Base-by-base conservation (phyloP, 2,329 filamentous ascomycete genomes). In the Purpureocillium lavendulum region DNA sequence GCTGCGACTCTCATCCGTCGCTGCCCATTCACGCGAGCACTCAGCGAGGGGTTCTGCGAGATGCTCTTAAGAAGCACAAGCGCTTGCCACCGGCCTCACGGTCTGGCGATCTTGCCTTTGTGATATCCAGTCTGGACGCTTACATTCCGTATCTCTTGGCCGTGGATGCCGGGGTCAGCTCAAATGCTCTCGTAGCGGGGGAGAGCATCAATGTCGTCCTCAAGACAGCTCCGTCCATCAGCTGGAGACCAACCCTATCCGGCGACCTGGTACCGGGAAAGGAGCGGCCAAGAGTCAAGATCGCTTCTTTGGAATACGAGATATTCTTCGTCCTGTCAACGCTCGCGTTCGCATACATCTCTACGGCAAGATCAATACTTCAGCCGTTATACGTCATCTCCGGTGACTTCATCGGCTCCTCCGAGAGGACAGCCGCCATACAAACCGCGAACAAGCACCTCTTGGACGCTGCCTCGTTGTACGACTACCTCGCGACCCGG, bases 11-110 rank as follows among this genome's bases (percentile, higher is more conserved):
- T 3, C 90, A 97, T 61, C 90, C 92, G 4, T 95, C 90, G 1
- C 73, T 98, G 32, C 87, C 88, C 17, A 76, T 90, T 51, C 76
- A 77, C 40, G 82, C 87, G 16, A 89, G 88, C 49, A 90, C 86
- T 8, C 80, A 87, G 55, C 86, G 92, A 44, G 84, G 85, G 50
- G 77, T 94, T 14, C 73, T 96, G 38, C 81, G 87, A 52, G 81
- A 90, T 60, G 76, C 80, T 3, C 72, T 98, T 44, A 97, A 97
- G 65, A 80, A 80, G 51, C 82, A 96, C 70, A 97, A 95, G 62
- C 80, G 87, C 38, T 75, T 95, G n/a, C 73, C 85, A 4, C 71
- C 83, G 8, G 58, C 75, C 9, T 80, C 84, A 17, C 85, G 87
- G 59, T 66, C 78, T 6, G 70, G 80, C 16, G 80, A 87, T 55